Conservation (phyloP, 75 land plant species). For the Picea sitchensis region DNA sequence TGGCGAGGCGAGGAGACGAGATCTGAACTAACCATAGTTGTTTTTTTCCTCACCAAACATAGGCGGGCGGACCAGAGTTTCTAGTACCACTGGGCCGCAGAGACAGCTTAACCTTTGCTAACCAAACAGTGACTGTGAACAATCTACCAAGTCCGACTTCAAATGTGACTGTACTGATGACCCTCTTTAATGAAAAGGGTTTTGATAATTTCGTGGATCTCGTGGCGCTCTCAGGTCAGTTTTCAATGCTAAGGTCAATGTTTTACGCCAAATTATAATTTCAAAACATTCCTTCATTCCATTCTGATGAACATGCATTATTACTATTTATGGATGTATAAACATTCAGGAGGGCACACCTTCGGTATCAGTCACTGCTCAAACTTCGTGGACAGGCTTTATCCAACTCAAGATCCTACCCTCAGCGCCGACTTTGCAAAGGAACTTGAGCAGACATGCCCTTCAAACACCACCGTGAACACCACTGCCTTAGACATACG, state of each 20-base stretch:
- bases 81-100: neutral
- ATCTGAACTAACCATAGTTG: neutral
- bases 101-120: neutral
- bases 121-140: neutral
- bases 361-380: conserved; percentile 26
- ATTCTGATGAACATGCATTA: too few species aligned
- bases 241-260: too few species aligned
- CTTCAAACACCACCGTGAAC: conserved; percentile 16
- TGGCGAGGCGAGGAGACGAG: too few species aligned
- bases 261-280: too few species aligned
- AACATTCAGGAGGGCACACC: conserved; percentile 16
- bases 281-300: too few species aligned
- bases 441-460: conserved; percentile 32
- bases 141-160: neutral
- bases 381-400: conserved; percentile 11
- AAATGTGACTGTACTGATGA: neutral
- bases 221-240: conserved; percentile 1
- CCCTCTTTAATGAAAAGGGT: too few species aligned
- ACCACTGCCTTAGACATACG: conserved; percentile 36
- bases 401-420: neutral
- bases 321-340: too few species aligned
- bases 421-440: conserved; percentile 21
- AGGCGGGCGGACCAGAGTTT: neutral
- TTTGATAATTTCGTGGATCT: neutral
- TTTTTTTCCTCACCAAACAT: neutral